Evolutionary conservation across 2,329 filamentous ascomycete genomes (phyloP), one percentile per base, ranked within the genome.

Genomic region (Hypoxylon sp.): DNA sequence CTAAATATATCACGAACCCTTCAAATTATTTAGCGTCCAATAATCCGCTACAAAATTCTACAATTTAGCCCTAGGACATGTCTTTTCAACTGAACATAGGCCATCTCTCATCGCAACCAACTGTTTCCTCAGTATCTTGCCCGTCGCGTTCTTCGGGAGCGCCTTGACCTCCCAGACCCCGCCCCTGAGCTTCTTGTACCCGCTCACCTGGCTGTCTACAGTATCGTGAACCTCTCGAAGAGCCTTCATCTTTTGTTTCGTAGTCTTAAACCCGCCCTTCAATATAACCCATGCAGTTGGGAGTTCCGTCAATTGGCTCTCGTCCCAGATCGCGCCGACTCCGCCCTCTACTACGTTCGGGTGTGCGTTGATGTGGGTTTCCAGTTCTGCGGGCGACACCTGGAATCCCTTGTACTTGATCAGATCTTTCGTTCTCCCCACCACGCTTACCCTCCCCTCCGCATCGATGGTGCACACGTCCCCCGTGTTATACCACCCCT

Each of bases 401-500:
- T 82, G 80, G 65, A 82, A 81, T 3, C 79, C 80, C 55, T 82
- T 82, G 72, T 81, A 82, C 68, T 82, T 82, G 69, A 82, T 81
- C 17, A 82, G 61, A 29, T 82, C 80, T 57, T 82, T 82, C 2
- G 79, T 80, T 1, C 81, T 72, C 1, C 80, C 81, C 7, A 81
- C 76, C 11, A 82, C 77, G 39, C 72, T 78, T 5, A 82, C 62
- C 2, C 74, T 70, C 1, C 79, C 79, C 0, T 78, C 47, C 0
- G 62, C 55, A 59, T 80, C 78, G 32, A 82, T 75, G 1, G 72
- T 77, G 50, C 81, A 82, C 0, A 84, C 79, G 60, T 85, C 83
- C 0, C 83, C 83, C 0, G 83, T 85, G 51, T 81, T 81, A 57
- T 82, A 82, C 82, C 82, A 84, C 0, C 80, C 80, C 2, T 74